Conservation (phyloP, 495 filamentous ascomycete species). For the Penicillium dipodomyicola region DNA sequence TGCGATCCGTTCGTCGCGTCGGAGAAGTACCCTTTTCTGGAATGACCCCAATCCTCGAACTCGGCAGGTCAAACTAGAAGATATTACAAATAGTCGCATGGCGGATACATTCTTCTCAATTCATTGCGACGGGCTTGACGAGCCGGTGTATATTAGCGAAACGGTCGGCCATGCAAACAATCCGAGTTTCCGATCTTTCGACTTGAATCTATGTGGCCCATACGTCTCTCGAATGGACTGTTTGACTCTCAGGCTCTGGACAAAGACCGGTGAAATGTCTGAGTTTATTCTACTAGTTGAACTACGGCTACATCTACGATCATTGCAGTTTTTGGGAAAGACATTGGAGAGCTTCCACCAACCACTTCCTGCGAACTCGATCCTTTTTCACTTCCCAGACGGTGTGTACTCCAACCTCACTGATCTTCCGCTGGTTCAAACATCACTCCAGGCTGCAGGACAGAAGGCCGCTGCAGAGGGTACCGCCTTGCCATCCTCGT, state of each 20-base stretch:
- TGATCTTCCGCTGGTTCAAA: constrained; percentile 51
- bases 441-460: constrained; percentile 19
- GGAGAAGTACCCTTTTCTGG: constrained; percentile 70
- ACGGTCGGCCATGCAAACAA: constrained; percentile 77
- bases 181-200: constrained; percentile 84
- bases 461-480: constrained; percentile 32
- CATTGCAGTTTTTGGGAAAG: constrained; percentile 78
- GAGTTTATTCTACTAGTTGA: constrained; percentile 69
- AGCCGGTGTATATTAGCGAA: constrained; percentile 91
- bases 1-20: constrained; percentile 43
- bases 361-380: constrained; percentile 77
- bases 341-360: constrained; percentile 69
- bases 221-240: constrained; percentile 60
- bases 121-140: constrained; percentile 61
- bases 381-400: constrained; percentile 84
- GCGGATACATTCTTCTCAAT: constrained; percentile 90
- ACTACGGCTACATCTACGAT: constrained; percentile 64
- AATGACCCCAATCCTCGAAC: constrained; percentile 61
- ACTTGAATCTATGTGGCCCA: constrained; percentile 67
- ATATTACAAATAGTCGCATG: constrained; percentile 66
- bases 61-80: constrained; percentile 74
- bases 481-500: constrained; percentile 59
- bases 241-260: constrained; percentile 75
- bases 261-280: constrained; percentile 54
- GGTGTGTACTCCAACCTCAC: constrained; percentile 79